phyloP scores from a whole-genome alignment of 1,139 yeast genomes.

The Geotrichum cucujoidarum region DNA sequence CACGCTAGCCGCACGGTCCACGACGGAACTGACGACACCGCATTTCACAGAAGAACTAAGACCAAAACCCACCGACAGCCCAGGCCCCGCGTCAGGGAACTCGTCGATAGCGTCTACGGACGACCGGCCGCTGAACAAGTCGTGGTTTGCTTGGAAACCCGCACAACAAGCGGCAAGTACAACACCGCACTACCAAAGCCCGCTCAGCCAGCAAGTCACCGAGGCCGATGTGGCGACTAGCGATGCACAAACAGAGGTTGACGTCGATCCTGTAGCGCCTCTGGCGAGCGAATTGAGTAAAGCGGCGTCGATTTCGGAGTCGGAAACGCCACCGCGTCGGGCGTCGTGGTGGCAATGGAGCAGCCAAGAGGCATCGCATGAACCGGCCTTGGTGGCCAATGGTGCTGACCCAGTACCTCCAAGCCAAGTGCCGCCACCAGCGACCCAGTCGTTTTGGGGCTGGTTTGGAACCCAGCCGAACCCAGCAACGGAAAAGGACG shows the following conservation, averaged over 20 bases:
- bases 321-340: no score
- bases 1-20: no score
- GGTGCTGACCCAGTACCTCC: background rate
- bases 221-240: background rate
- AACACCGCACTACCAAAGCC: constrained; percentile 8
- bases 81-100: background rate
- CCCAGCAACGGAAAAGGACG: background rate
- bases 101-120: background rate
- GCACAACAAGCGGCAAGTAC: background rate
- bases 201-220: constrained; percentile 5
- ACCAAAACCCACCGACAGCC: background rate
- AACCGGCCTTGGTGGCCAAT: background rate
- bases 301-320: no score
- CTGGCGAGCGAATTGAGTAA: no score
- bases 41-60: no score
- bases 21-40: no score
- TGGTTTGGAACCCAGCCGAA: background rate
- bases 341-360: constrained; percentile 10
- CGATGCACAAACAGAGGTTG: no score
- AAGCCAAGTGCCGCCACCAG: background rate
- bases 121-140: background rate
- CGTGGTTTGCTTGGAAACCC: background rate
- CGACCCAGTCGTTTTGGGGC: background rate
- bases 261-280: no score
- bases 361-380: background rate